A percentile compares a stretch with the other conserved stretches of the same genome.
These are phyloP conservation scores for Austroboletus eburneus DNA, from an alignment of 768 basidiomycete species.

Conservation along the genomic window DNA sequence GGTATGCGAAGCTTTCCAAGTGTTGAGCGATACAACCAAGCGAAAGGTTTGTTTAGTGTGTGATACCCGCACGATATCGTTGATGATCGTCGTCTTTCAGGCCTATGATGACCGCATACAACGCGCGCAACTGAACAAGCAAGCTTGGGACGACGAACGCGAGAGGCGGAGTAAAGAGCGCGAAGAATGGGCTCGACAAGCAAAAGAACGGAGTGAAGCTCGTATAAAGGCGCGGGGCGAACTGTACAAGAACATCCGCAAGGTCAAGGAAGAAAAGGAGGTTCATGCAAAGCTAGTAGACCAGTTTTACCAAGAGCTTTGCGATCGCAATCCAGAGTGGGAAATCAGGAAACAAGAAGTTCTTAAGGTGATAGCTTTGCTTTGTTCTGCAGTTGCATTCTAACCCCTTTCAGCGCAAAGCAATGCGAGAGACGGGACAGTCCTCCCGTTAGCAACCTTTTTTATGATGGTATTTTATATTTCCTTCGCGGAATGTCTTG, in stretches of 20 bases:
- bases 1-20: constrained; percentile 62
- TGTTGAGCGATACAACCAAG: constrained; percentile 50
- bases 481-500: constrained; percentile 10
- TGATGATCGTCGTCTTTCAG: constrained; percentile 25
- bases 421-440: constrained; percentile 25
- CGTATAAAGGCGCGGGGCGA: constrained; percentile 43
- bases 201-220: constrained; percentile 45
- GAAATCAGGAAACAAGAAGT: constrained; percentile 49
- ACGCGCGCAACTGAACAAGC: constrained; percentile 21
- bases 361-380: constrained; percentile 41
- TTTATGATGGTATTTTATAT: constrained; percentile 33
- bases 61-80: background rate
- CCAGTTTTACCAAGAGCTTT: constrained; percentile 52
- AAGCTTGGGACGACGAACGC: constrained; percentile 35
- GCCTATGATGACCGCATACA: constrained; percentile 45
- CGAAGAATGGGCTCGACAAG: constrained; percentile 50
- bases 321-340: constrained; percentile 59
- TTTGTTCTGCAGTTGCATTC: background rate
- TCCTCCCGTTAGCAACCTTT: constrained; percentile 14
- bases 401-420: constrained; percentile 24
- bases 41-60: constrained; percentile 43
- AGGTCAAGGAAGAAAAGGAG: constrained; percentile 39
- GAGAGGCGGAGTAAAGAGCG: constrained; percentile 44
- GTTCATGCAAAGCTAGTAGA: constrained; percentile 43
- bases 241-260: constrained; percentile 35